Conservation (phyloP, 2,329 filamentous ascomycete genomes). For the Rutstroemia sp. region DNA sequence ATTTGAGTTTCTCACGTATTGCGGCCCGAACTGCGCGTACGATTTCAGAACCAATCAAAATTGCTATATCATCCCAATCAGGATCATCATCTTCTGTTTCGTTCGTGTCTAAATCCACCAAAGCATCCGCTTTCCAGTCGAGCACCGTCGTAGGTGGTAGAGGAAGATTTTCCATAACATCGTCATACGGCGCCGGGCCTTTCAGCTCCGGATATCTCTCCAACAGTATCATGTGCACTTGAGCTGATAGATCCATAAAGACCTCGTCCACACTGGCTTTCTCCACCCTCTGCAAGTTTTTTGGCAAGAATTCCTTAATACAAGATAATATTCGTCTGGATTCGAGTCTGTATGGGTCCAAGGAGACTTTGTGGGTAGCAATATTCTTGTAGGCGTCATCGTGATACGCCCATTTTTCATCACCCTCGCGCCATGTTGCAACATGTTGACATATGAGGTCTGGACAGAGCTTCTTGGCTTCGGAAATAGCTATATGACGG, state of each 20-base stretch:
- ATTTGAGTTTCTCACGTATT: constrained; percentile 64
- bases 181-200: constrained; percentile 63
- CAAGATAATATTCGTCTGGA: constrained; percentile 73
- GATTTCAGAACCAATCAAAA: constrained; percentile 83
- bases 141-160: constrained; percentile 65
- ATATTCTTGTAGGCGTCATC: constrained; percentile 74
- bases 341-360: constrained; percentile 85
- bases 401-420: constrained; percentile 86
- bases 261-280: constrained; percentile 96
- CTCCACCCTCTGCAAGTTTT: constrained; percentile 65
- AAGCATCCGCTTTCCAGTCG: constrained; percentile 77
- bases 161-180: constrained; percentile 64
- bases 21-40: constrained; percentile 65
- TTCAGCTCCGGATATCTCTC: constrained; percentile 68
- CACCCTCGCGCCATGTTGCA: constrained; percentile 88
- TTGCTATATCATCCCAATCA: constrained; percentile 93
- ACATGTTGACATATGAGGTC: constrained; percentile 84
- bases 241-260: constrained; percentile 82
- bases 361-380: constrained; percentile 81
- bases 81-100: constrained; percentile 73
- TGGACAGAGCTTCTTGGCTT: constrained; percentile 83
- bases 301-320: constrained; percentile 67
- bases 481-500: constrained; percentile 68
- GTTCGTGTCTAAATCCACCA: constrained; percentile 67
- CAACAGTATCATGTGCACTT: constrained; percentile 69